Percentiles rank a stretch among this genome's conserved stretches.
Evolutionary conservation across 2,329 filamentous ascomycete genomes (phyloP).

Genomic region (Metarhizium brunneum): DNA sequence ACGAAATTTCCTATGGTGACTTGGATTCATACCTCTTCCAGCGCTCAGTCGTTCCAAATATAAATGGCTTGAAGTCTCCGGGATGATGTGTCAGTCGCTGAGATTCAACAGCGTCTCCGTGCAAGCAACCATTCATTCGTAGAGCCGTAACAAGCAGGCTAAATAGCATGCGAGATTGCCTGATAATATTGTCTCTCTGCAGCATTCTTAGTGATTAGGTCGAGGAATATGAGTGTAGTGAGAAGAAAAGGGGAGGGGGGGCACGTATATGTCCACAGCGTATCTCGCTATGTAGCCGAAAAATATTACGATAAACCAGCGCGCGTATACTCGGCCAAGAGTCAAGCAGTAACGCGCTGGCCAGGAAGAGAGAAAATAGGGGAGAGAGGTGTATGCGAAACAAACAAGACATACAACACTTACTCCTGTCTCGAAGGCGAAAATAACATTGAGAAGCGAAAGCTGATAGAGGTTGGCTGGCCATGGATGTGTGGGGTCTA

Average conservation of each 20-base stretch:
- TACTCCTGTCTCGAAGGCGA: slow-evolving; percentile 27
- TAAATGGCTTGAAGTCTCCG: slow-evolving; percentile 28
- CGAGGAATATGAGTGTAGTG: background rate
- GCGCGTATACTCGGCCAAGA: no score
- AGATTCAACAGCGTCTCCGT: slow-evolving; percentile 20
- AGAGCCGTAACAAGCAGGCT: slow-evolving; percentile 24
- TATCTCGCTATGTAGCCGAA: background rate
- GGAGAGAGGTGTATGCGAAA: background rate
- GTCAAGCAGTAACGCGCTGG: no score
- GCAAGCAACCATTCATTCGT: slow-evolving; percentile 27
- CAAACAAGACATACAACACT: background rate
- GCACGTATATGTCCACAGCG: background rate
- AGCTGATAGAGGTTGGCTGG: slow-evolving; percentile 23
- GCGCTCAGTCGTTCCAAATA: slow-evolving; percentile 19
- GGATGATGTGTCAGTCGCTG: slow-evolving; percentile 26
- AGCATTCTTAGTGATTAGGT: background rate
- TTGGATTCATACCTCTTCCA: slow-evolving; percentile 23
- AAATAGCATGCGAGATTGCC: slow-evolving; percentile 22
- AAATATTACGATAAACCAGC: background rate
- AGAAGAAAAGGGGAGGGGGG: background rate
- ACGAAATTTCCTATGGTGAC: background rate
- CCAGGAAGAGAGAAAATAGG: background rate
- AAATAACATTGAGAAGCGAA: slow-evolving; percentile 28
- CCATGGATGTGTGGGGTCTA: slow-evolving; percentile 17
- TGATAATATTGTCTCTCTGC: slow-evolving; percentile 22